phyloP scores from a whole-genome alignment of 495 filamentous ascomycete genomes.

The Neurospora sublineolata region DNA sequence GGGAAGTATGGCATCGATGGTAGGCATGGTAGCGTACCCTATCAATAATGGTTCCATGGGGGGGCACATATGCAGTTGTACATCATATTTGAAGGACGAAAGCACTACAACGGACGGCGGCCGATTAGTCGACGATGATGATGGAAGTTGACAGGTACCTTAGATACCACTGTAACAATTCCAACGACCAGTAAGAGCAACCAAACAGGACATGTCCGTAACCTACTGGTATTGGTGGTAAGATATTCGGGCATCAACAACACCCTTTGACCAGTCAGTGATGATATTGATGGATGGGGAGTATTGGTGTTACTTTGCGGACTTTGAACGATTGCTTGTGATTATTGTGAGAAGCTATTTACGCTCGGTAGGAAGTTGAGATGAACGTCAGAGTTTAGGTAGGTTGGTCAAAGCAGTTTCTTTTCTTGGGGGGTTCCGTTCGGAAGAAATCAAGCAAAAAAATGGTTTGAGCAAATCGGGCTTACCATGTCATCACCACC shows the following conservation, averaged over 20 bases:
- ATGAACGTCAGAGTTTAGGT: no score
- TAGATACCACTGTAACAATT: background rate
- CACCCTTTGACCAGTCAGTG: background rate
- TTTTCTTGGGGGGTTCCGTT: no score
- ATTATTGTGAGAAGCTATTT: background rate
- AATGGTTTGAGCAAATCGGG: background rate
- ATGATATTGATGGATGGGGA: background rate
- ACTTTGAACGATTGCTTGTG: background rate
- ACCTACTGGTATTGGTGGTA: background rate
- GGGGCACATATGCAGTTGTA: background rate
- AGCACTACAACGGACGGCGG: background rate
- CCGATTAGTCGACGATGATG: background rate
- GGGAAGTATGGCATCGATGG: no score
- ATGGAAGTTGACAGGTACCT: background rate
- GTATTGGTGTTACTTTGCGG: background rate
- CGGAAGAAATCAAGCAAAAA: no score
- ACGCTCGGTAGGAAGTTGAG: no score
- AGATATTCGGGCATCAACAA: background rate
- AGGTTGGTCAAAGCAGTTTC: no score
- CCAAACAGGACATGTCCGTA: background rate
- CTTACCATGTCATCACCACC: background rate
- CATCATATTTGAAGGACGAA: background rate
- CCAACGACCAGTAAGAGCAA: background rate
- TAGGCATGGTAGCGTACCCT: no score
- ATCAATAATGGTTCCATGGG: background rate